Conservation (phyloP, 2,329 filamentous ascomycete genomes). For the Mycosphaerella sp. region DNA sequence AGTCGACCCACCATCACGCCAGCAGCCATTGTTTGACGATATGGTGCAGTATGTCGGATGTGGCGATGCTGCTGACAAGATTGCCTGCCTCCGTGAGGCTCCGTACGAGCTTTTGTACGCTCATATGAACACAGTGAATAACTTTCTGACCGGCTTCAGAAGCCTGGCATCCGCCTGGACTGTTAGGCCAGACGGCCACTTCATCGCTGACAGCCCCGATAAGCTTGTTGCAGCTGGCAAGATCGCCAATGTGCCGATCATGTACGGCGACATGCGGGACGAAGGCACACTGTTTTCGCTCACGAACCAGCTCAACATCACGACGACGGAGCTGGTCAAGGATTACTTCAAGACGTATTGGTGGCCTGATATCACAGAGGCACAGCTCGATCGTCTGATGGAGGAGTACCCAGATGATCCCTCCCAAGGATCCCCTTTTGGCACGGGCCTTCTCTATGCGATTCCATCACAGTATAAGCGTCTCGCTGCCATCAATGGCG, state of each 20-base stretch:
- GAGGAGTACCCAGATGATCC: conserved; percentile 15
- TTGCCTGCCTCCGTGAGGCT: conserved; percentile 56
- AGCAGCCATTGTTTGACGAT: conserved; percentile 46
- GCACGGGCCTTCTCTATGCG: conserved; percentile 9
- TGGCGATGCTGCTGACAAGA: conserved; percentile 44
- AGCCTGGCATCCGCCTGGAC: conserved; percentile 16
- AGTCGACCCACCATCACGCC: conserved; percentile 10
- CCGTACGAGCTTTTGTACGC: conserved; percentile 12
- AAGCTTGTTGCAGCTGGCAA: conserved; percentile 13
- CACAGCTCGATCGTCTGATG: conserved; percentile 14
- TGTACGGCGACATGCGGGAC: conserved; percentile 48
- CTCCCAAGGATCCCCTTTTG: conserved; percentile 10
- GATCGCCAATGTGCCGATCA: conserved; percentile 40
- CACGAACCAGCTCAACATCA: conserved; percentile 14
- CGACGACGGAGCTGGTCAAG: conserved; percentile 15
- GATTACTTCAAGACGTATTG: conserved; percentile 20
- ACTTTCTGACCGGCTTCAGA: conserved; percentile 15
- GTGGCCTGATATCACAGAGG: conserved; percentile 15
- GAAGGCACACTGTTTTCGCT: conserved; percentile 37
- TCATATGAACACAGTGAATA: conserved; percentile 12
- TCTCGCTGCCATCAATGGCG: conserved; percentile 15
- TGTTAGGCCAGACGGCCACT: conserved; percentile 15
- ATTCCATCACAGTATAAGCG: conserved; percentile 16
- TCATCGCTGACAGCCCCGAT: conserved; percentile 14
- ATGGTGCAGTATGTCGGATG: conserved; percentile 43